Evolutionary conservation across 1,284 basidiomycete genomes (phyloP).

Genomic region (Cutaneotrichosporon dermatis): DNA sequence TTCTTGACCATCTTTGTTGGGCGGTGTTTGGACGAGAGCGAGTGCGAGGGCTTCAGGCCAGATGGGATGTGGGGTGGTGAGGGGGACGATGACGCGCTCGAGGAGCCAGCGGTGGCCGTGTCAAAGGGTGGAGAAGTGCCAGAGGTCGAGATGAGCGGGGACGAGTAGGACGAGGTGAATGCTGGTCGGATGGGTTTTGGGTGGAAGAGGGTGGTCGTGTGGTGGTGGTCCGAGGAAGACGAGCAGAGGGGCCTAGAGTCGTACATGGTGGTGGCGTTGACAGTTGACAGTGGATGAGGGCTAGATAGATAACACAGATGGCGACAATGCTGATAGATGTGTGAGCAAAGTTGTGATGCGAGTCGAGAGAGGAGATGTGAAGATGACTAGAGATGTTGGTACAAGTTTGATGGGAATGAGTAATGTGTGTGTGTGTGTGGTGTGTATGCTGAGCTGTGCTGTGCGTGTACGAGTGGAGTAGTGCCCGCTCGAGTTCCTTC

Average conservation of each 20-base stretch:
- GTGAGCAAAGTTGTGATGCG: too few relatives aligned
- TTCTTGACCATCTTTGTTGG: constrained; percentile 30
- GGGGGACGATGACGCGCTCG: constrained; percentile 12
- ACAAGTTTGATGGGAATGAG: too few relatives aligned
- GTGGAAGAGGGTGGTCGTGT: constrained; percentile 8
- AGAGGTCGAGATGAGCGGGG: constrained; percentile 8
- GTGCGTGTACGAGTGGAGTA: too few relatives aligned
- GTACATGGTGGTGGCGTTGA: constrained; percentile 7
- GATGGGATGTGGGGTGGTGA: constrained; percentile 9
- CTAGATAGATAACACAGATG: too few relatives aligned
- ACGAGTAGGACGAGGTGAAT: constrained; percentile 13
- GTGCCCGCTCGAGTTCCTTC: too few relatives aligned
- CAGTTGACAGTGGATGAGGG: too few relatives aligned
- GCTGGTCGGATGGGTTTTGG: constrained; percentile 18
- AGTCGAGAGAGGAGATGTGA: too few relatives aligned
- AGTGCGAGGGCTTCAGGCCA: constrained; percentile 11
- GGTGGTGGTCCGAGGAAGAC: background rate
- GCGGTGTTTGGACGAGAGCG: constrained; percentile 12
- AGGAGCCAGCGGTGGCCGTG: background rate
- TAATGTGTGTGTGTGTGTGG: too few relatives aligned
- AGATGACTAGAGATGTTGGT: too few relatives aligned
- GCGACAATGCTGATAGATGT: too few relatives aligned
- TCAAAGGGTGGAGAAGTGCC: constrained; percentile 2
- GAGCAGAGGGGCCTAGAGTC: constrained; percentile 2
- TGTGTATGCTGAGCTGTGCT: too few relatives aligned